phyloP scores from a whole-genome alignment of 208 protist genomes.

The Wallacemonas sp. region DNA sequence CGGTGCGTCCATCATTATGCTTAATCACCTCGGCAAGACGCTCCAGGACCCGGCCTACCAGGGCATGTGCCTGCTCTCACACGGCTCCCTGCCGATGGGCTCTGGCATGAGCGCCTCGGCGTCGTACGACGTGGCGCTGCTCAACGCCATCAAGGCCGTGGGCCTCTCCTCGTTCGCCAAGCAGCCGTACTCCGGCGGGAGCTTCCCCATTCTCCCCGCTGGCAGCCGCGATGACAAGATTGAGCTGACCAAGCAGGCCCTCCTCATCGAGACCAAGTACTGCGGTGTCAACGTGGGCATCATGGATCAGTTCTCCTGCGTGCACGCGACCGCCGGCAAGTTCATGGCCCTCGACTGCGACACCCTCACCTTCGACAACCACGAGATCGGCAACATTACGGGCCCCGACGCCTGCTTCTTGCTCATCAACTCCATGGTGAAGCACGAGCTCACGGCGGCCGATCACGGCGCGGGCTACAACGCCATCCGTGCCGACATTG shows the following conservation, averaged over 20 bases:
- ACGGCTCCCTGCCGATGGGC: constrained; percentile 67
- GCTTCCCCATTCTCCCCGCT: constrained; percentile 35
- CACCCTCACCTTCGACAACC: constrained; percentile 48
- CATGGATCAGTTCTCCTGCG: constrained; percentile 87
- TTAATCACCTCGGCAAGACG: constrained; percentile 37
- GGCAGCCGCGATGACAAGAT: constrained; percentile 41
- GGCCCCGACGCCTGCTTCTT: constrained; percentile 55
- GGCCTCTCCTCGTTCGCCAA: constrained; percentile 26
- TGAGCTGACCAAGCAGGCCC: constrained; percentile 53
- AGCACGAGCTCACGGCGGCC: constrained; percentile 45
- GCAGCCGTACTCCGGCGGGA: constrained; percentile 14
- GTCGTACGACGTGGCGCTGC: constrained; percentile 55
- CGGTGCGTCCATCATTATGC: constrained; percentile 39
- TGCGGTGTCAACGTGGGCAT: constrained; percentile 84
- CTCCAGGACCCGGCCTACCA: constrained; percentile 40
- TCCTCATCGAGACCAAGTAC: constrained; percentile 70
- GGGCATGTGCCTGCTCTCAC: constrained; percentile 54
- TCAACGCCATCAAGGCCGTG: constrained; percentile 40
- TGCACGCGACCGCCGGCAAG: constrained; percentile 58
- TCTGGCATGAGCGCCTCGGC: constrained; percentile 78
- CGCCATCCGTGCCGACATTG: constrained; percentile 51
- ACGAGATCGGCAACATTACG: constrained; percentile 47
- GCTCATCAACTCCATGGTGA: constrained; percentile 68
- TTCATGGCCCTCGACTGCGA: constrained; percentile 82
- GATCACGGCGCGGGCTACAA: constrained; percentile 54